phyloP scores from a whole-genome alignment of 2,329 filamentous ascomycete species.

The Penicillium sp. region DNA sequence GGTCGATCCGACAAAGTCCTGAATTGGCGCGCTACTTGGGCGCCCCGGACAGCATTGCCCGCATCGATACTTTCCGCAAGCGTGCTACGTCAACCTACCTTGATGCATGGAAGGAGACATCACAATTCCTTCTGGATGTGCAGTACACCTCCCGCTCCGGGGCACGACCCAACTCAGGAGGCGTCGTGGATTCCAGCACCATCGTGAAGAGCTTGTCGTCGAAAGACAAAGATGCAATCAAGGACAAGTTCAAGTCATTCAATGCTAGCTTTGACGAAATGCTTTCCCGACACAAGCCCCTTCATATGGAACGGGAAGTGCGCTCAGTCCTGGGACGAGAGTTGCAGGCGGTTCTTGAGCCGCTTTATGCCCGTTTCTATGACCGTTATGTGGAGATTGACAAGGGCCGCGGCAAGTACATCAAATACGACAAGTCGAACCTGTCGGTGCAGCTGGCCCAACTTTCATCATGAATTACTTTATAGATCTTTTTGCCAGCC shows the following conservation, averaged over 20 bases:
- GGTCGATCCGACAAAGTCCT: slow-evolving; percentile 73
- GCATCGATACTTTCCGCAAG: slow-evolving; percentile 84
- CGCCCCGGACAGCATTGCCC: slow-evolving; percentile 60
- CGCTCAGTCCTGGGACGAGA: slow-evolving; percentile 76
- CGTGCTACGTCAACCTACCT: slow-evolving; percentile 79
- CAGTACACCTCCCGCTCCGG: slow-evolving; percentile 78
- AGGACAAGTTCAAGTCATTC: slow-evolving; percentile 92
- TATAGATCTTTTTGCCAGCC: not conserved
- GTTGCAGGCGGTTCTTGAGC: slow-evolving; percentile 88
- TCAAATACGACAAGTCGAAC: slow-evolving; percentile 89
- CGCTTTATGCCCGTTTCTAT: slow-evolving; percentile 92
- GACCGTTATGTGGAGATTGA: slow-evolving; percentile 97
- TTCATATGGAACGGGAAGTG: slow-evolving; percentile 90
- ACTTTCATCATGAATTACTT: slow-evolving; percentile 11
- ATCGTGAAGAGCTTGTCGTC: slow-evolving; percentile 80
- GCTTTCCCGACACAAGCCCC: slow-evolving; percentile 76
- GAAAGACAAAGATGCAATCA: slow-evolving; percentile 95
- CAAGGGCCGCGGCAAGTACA: slow-evolving; percentile 96
- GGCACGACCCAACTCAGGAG: slow-evolving; percentile 69
- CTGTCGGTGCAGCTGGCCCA: slow-evolving; percentile 64
- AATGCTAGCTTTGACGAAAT: slow-evolving; percentile 89
- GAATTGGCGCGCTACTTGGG: slow-evolving; percentile 72
- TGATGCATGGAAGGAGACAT: slow-evolving; percentile 85
- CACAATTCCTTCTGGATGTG: slow-evolving; percentile 80
- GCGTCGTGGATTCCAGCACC: slow-evolving; percentile 70